phyloP scores from a whole-genome alignment of 176 grass and related monocot genomes.

The Elymus sibiricus region DNA sequence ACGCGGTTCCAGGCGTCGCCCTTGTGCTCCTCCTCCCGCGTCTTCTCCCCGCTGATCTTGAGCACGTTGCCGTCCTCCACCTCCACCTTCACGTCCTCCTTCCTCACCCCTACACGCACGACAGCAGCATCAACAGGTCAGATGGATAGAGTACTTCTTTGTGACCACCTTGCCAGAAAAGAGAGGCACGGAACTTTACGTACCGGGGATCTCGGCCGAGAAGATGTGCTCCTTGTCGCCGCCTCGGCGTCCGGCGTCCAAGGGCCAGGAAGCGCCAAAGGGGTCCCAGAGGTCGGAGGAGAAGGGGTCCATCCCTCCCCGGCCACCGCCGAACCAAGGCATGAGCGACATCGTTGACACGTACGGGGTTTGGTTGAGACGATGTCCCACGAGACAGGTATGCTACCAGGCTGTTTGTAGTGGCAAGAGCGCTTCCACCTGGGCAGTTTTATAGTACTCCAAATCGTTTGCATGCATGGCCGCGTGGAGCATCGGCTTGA shows the following conservation, averaged over 20 bases:
- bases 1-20: conserved; percentile 33
- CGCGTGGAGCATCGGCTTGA: background rate
- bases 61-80: conserved; percentile 49
- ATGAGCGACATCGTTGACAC: conserved; percentile 19
- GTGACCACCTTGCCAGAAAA: background rate
- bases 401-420: background rate
- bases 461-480: background rate
- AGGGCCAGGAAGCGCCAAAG: background rate
- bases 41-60: conserved; percentile 42
- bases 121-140: background rate
- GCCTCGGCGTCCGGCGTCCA: background rate
- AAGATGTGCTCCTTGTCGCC: conserved; percentile 41
- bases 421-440: background rate
- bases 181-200: background rate
- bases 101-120: conserved; percentile 20
- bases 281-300: conserved; percentile 37
- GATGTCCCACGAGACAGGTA: background rate
- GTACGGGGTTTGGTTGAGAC: background rate
- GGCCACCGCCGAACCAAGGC: conserved; percentile 30
- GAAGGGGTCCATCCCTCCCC: conserved; percentile 39
- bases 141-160: background rate
- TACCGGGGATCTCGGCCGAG: conserved; percentile 42
- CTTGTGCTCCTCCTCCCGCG: conserved; percentile 39
- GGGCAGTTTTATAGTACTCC: background rate
- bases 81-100: conserved; percentile 52